These are phyloP conservation scores for Kregervanrija pseudodelftensis DNA, from an alignment of 805 yeast species.

Conservation along the genomic window DNA sequence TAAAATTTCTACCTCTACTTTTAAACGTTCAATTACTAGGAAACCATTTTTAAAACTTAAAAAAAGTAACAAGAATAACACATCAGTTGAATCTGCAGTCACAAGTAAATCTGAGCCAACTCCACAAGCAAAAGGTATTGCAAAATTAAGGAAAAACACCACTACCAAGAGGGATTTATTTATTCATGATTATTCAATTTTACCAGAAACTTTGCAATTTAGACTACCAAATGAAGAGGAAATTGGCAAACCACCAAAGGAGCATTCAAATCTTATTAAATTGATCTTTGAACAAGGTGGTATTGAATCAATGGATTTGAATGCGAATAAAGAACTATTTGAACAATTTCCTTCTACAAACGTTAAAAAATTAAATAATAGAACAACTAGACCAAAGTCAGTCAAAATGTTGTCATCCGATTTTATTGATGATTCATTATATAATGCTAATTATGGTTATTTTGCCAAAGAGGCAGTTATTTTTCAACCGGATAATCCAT, in stretches of 20 bases:
- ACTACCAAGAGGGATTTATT: constrained; percentile 13
- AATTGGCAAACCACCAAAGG: constrained; percentile 11
- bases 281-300: constrained; percentile 29
- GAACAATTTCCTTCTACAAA: constrained; percentile 37
- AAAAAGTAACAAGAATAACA: not conserved
- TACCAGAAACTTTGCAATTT: constrained; percentile 25
- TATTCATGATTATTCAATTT: constrained; percentile 28
- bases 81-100: constrained; percentile 1
- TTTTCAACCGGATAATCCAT: constrained; percentile 59
- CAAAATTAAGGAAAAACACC: constrained; percentile 9
- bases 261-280: constrained; percentile 19
- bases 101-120: constrained; percentile 1
- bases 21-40: constrained; percentile 7
- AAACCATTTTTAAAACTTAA: constrained; percentile 3
- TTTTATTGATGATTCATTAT: constrained; percentile 78
- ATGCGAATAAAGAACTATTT: constrained; percentile 29
- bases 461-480: constrained; percentile 74
- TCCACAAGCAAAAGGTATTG: constrained; percentile 9
- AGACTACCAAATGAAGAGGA: constrained; percentile 23
- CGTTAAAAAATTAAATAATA: constrained; percentile 27
- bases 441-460: constrained; percentile 78
- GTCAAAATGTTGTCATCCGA: constrained; percentile 71
- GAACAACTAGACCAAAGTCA: constrained; percentile 45
- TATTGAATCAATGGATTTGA: constrained; percentile 27
- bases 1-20: no score